phyloP scores from a whole-genome alignment of 768 basidiomycete species.

The Panaeolus papilionaceus region DNA sequence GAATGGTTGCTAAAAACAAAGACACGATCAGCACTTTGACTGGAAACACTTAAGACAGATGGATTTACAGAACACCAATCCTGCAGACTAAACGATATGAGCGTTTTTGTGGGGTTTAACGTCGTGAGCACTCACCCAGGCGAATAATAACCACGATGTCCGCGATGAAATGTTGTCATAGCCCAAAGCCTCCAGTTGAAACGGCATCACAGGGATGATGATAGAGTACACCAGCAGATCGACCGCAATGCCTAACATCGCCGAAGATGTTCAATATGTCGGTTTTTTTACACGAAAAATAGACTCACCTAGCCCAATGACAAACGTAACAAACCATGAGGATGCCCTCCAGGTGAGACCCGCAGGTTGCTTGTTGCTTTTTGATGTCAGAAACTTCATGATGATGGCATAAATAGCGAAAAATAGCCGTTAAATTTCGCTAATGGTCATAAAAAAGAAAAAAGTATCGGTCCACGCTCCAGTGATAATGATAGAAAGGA shows the following conservation, averaged over 20 bases:
- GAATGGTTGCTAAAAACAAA: conserved; percentile 52
- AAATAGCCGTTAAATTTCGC: neutral
- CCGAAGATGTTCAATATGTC: conserved; percentile 2
- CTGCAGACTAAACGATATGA: conserved; percentile 50
- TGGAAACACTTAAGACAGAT: neutral
- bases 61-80: conserved; percentile 56
- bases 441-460: neutral
- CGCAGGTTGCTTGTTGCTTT: conserved; percentile 35
- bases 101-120: neutral
- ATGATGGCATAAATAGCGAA: neutral
- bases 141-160: conserved; percentile 66
- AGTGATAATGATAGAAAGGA: neutral
- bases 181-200: conserved; percentile 58
- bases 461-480: neutral
- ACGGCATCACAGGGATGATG: conserved; percentile 69
- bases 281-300: neutral
- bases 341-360: conserved; percentile 66
- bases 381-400: conserved; percentile 4
- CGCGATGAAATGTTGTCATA: conserved; percentile 53
- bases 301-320: conserved; percentile 55
- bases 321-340: conserved; percentile 58
- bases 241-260: conserved; percentile 44
- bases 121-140: conserved; percentile 49
- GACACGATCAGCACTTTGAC: neutral
- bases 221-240: conserved; percentile 68